Base-by-base conservation (phyloP, 257 asterid genomes). In the Solanum paucissectum region DNA sequence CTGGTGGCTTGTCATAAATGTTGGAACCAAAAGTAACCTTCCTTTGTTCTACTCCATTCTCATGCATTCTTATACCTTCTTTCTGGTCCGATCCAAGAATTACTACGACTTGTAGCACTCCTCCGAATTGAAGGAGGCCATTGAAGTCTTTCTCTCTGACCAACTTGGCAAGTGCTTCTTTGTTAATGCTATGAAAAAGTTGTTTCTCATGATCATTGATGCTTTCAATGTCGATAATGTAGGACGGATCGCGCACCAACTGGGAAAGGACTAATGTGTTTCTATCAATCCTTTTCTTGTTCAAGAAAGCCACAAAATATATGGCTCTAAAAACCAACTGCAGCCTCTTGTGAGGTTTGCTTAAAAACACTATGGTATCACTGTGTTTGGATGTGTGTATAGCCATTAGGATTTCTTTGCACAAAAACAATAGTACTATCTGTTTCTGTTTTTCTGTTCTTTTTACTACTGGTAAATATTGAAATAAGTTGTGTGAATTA, bases 161-260 rank as follows among this genome's bases (percentile, higher is more conserved):
- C 75, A 88, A 37, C 34, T 83, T 81, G 40, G 87, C 58, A 33
- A 88, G 83, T 84, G 44, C 74, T 58, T 83, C 86, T 83, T 83
- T 83, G 84, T 87, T 44, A 29, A 87, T 82, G 58, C 62, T 60
- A n/a, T 38, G 55, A 44, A 83, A 32, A 34, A 36, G 40, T 12
- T 85, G 60, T 20, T 38, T 42, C 75, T 85, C 79, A 38, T 85
- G 58, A 85, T 85, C 66, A 82, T 46, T 49, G 69, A 81, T 46
- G 40, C 27, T 16, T 62, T 85, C 87, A 7, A 85, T 37, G 13
- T 68, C 7, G 81, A 69, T 46, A 25, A 85, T 76, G 27, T 38
- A 8, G 23, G 87, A 27, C 0, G 8, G 58, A 32, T 44, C 49
- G 5, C 33, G 2, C 64, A 66, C 71, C 77, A 66, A 66, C 82